These are phyloP conservation scores for Colletotrichum sp. DNA, from an alignment of 2,329 filamentous ascomycete genomes.

Conservation along the genomic window DNA sequence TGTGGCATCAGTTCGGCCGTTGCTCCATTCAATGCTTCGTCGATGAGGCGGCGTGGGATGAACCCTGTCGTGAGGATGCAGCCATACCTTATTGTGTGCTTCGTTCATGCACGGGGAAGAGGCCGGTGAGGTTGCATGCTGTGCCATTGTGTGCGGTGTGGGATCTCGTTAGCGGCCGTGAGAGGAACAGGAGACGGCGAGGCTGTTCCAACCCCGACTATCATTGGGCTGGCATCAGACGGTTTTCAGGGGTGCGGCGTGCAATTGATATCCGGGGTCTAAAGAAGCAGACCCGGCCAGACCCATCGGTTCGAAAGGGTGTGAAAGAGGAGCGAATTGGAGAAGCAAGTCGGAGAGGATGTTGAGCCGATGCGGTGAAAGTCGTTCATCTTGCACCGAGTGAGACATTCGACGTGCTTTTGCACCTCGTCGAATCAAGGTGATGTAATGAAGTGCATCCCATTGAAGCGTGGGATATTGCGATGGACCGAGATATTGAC, in stretches of 20 bases:
- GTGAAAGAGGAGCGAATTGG: slow-evolving; percentile 9
- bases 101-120: slow-evolving; percentile 18
- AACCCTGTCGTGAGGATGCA: slow-evolving; percentile 13
- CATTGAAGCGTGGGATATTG: slow-evolving; percentile 2
- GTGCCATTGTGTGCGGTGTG: neutral
- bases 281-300: slow-evolving; percentile 4
- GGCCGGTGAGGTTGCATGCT: slow-evolving; percentile 10
- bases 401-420: neutral
- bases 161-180: slow-evolving; percentile 12
- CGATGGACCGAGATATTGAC: neutral
- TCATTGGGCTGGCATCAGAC: slow-evolving; percentile 8
- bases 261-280: slow-evolving; percentile 7
- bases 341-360: neutral
- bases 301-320: neutral
- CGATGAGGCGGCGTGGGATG: slow-evolving; percentile 8
- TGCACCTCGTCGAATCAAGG: neutral
- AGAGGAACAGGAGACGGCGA: neutral
- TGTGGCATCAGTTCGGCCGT: neutral
- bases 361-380: neutral
- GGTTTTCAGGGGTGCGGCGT: neutral
- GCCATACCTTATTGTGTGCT: slow-evolving; percentile 19
- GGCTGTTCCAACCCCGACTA: neutral
- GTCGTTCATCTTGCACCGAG: neutral
- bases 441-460: neutral
- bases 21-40: neutral